Evolutionary conservation across 139 green algal genomes (phyloP).

Genomic region (Micractinium sp.): DNA sequence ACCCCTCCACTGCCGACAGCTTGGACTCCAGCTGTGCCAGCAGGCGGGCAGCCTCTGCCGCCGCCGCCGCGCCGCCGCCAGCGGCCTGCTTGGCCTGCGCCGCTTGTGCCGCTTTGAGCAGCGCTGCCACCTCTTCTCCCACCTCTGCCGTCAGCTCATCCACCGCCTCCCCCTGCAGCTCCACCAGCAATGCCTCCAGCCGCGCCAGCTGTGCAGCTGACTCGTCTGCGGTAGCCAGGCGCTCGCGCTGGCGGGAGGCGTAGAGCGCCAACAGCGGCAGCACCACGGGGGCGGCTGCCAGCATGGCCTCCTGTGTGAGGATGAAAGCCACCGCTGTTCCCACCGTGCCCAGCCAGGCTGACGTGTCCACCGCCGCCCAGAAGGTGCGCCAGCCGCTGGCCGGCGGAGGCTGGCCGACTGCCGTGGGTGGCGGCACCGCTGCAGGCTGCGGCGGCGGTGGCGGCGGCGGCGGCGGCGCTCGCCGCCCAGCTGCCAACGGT

Average conservation of each 20-base stretch:
- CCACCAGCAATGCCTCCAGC: slow-evolving; percentile 34
- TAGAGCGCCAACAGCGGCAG: slow-evolving; percentile 58
- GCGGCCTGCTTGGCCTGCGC: neutral
- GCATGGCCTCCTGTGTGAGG: slow-evolving; percentile 53
- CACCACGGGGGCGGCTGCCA: slow-evolving; percentile 45
- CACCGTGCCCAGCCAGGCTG: slow-evolving; percentile 55
- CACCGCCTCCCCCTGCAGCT: slow-evolving; percentile 29
- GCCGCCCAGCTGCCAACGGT: neutral
- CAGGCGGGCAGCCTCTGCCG: slow-evolving; percentile 9
- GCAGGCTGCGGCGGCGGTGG: neutral
- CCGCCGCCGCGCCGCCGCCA: neutral
- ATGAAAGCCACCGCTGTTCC: slow-evolving; percentile 55
- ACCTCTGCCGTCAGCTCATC: slow-evolving; percentile 42
- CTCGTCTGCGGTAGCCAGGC: slow-evolving; percentile 13
- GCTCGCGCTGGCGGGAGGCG: slow-evolving; percentile 44
- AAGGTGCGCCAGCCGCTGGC: slow-evolving; percentile 40
- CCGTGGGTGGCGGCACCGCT: no score
- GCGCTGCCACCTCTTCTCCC: slow-evolving; percentile 26
- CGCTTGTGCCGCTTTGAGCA: slow-evolving; percentile 29
- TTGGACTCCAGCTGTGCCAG: slow-evolving; percentile 53
- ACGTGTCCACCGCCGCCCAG: slow-evolving; percentile 50
- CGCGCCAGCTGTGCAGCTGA: neutral
- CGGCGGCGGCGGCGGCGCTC: neutral
- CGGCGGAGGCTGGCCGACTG: neutral
- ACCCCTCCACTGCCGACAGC: slow-evolving; percentile 54